These are phyloP conservation scores for Zymoseptoria tritici DNA, from an alignment of 2,329 filamentous ascomycete genomes.

Conservation along the genomic window DNA sequence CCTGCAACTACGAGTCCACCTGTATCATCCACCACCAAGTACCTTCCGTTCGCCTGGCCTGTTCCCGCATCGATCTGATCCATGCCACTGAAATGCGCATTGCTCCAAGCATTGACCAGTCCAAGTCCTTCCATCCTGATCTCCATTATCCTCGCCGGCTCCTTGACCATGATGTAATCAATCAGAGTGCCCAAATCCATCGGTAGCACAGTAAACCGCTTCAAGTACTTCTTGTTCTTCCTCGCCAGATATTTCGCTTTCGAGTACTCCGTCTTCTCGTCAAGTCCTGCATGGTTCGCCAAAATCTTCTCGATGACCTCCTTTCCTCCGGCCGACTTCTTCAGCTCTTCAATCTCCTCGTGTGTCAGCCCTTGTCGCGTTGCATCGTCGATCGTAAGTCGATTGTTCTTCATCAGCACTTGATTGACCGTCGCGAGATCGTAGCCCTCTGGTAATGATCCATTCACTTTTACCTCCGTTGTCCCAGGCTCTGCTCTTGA, in stretches of 20 bases:
- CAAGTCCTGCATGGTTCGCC: conserved; percentile 77
- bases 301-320: conserved; percentile 91
- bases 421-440: conserved; percentile 41
- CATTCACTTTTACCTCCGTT: conserved; percentile 4
- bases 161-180: conserved; percentile 72
- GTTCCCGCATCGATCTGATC: conserved; percentile 9
- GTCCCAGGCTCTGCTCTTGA: conserved; percentile 25
- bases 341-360: conserved; percentile 64
- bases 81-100: conserved; percentile 67
- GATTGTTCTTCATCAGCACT: conserved; percentile 54
- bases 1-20: conserved; percentile 74
- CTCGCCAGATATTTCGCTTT: conserved; percentile 92
- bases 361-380: conserved; percentile 67
- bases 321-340: conserved; percentile 65
- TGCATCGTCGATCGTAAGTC: conserved; percentile 55
- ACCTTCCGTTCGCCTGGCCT: conserved; percentile 46
- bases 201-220: conserved; percentile 76
- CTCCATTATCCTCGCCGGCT: conserved; percentile 74
- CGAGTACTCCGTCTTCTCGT: conserved; percentile 90
- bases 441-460: conserved; percentile 21
- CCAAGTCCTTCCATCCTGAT: conserved; percentile 76
- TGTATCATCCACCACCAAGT: conserved; percentile 81
- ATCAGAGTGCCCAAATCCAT: conserved; percentile 70
- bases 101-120: conserved; percentile 79
- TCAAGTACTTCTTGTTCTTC: conserved; percentile 89